These are phyloP conservation scores for Lophiostoma macrostomum DNA, from an alignment of 495 filamentous ascomycete genomes.

Conservation along the genomic window DNA sequence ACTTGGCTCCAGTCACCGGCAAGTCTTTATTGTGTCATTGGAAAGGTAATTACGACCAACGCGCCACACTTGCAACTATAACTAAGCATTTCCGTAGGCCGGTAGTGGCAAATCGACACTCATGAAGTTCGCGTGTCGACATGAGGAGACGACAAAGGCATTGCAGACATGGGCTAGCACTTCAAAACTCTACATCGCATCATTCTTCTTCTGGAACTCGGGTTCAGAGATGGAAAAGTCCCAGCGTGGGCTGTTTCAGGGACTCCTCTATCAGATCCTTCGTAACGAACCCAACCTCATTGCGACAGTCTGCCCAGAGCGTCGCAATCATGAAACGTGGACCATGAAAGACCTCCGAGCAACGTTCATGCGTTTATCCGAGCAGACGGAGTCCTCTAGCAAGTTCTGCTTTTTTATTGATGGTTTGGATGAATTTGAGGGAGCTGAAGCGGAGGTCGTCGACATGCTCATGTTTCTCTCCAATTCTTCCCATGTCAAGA, in stretches of 20 bases:
- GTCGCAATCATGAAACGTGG: not conserved
- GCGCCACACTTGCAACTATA: not conserved
- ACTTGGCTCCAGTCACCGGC: not conserved
- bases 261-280: constrained; percentile 5
- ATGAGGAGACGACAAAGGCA: not conserved
- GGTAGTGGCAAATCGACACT: constrained; percentile 16
- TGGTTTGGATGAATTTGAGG: constrained; percentile 1
- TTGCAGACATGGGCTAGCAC: not conserved
- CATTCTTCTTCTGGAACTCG: constrained; percentile 10
- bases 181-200: not conserved
- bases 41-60: not conserved
- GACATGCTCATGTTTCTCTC: not conserved
- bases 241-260: not conserved
- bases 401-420: constrained; percentile 2
- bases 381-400: not conserved
- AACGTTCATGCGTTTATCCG: not conserved
- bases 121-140: constrained; percentile 6
- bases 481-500: not conserved
- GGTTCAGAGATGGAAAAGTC: not conserved
- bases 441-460: not conserved
- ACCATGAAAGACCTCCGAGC: not conserved
- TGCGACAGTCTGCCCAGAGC: not conserved
- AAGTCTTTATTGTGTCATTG: not conserved
- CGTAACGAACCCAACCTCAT: not conserved
- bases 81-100: not conserved